Base-by-base conservation (phyloP, 805 yeast genomes). In the Grigorovia humatica region DNA sequence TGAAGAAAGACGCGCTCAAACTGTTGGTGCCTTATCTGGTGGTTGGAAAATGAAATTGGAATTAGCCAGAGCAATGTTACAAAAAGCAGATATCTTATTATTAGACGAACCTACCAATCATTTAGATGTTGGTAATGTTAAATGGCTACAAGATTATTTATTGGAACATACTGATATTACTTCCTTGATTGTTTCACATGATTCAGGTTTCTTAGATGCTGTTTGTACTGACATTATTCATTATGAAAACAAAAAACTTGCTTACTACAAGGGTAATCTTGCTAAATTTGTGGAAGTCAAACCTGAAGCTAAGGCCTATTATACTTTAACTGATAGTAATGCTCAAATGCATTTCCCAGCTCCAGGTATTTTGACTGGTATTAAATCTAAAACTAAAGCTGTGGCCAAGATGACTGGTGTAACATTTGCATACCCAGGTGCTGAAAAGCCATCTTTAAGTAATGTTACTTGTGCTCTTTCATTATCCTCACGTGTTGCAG, bases 1-100 rank as follows among this genome's bases (percentile, higher is more conserved):
- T 59, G 93, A 85, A 52, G 91, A 83, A 65, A 82, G 96, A 74
- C 80, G 95, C 68, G 78, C 79, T 32, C 97, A 90, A 72, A 79
- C 87, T 47, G 96, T 93, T 52, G 96, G 96, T 43, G 87, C 97
- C 1, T 75, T 91, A 54, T 88, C 96, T 45, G 99, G 99, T 71
- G 99, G 99, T 70, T 91, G 99, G 99, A 93, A 93, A 73, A 91
- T 91, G 99, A 91, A 91, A 74, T 79, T 91, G 60, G 98, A 90
- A 72, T 77, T 91, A 64, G 99, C 98, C n/a, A 84, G 97, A 74
- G 99, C 98, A 41, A 90, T 91, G 96, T 76, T 91, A 60, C 87
- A 89, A 88, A 88, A 83, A 70, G 99, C 98, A 40, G 99, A 91
- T 72, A 90, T 91, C 51, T 78, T 91, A 63, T 76, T 91, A 60